A percentile compares a stretch with the other conserved stretches of the same genome.
phyloP scores from a whole-genome alignment of 2,329 filamentous ascomycete species.

The Diaporthe destruens region DNA sequence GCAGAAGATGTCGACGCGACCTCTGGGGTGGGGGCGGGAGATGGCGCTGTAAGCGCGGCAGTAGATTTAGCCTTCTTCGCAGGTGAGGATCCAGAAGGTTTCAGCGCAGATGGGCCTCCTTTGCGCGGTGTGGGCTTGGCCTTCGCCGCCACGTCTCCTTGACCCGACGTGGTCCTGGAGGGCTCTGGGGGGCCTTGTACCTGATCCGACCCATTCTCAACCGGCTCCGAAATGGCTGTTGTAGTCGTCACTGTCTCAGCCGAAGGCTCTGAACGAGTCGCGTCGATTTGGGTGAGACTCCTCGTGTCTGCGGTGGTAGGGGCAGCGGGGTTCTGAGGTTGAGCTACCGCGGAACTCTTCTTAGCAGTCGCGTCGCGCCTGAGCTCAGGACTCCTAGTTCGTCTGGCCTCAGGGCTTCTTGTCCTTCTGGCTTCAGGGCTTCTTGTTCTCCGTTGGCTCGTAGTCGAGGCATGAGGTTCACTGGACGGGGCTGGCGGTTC shows the following conservation, averaged over 20 bases:
- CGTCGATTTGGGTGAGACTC: background rate
- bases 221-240: background rate
- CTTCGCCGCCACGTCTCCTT: constrained; percentile 1
- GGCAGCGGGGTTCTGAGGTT: background rate
- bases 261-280: background rate
- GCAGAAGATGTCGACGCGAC: constrained; percentile 2
- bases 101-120: constrained; percentile 23
- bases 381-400: constrained; percentile 25
- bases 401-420: constrained; percentile 28
- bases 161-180: background rate
- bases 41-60: constrained; percentile 31
- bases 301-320: background rate
- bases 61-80: constrained; percentile 19
- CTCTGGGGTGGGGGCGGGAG: constrained; percentile 7
- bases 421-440: constrained; percentile 25
- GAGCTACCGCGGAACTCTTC: background rate
- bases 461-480: background rate
- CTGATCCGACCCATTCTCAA: background rate
- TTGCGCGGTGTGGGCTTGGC: constrained; percentile 12
- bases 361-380: constrained; percentile 4
- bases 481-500: background rate
- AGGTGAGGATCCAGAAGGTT: constrained; percentile 12
- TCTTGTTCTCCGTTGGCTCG: background rate
- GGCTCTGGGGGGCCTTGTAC: background rate
- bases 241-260: background rate